Base-by-base conservation (phyloP, 1,284 basidiomycete species). In the Ustilago nuda region DNA sequence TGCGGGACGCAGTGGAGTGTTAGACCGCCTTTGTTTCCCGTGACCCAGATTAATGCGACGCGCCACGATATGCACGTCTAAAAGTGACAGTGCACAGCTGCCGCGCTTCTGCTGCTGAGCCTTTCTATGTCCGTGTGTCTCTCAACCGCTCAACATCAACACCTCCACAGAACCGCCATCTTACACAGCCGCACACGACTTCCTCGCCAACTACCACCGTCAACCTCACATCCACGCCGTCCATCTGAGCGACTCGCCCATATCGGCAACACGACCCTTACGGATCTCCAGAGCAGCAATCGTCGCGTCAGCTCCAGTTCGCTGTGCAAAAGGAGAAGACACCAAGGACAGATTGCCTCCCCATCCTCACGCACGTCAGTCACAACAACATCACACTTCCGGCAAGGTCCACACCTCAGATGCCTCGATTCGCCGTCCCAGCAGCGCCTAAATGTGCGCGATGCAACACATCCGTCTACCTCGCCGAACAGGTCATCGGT, bases 401-500 rank as follows among this genome's bases (percentile, higher is more conserved):
- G 3, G 23, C 23, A 27, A 27, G 23, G 3, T 27, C 23, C 23
- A 27, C 23, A 27, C 23, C 23, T 3, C 23, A 27, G 23, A 27
- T 80, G 61, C 80, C 75, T 4, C 70, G 72, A 7, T 79, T 84
- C 57, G 77, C 72, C 5, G 74, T 78, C 1, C 65, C 75, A 51
- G 54, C 69, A 60, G 82, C 84, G 27, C 82, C 85, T 61, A 83
- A 82, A 53, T 86, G 85, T 62, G 78, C 85, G 11, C 67, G 78
- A 32, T 86, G 85, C 73, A 61, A 76, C 33, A 80, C 80, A 37
- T 78, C 79, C 2, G 84, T 86, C 27, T 86, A 78, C 66, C 63
- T 78, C 11, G 84, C 84, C 8, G 85, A 86, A 61, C 82, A 85
- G 58, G 83, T 83, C 30, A 74, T 85, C 33, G 85, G 85, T 17